A percentile compares a stretch with the other conserved stretches of the same genome.
Conservation (phyloP, 2,329 filamentous ascomycete species). For the Chaetomiaceae sp. region DNA sequence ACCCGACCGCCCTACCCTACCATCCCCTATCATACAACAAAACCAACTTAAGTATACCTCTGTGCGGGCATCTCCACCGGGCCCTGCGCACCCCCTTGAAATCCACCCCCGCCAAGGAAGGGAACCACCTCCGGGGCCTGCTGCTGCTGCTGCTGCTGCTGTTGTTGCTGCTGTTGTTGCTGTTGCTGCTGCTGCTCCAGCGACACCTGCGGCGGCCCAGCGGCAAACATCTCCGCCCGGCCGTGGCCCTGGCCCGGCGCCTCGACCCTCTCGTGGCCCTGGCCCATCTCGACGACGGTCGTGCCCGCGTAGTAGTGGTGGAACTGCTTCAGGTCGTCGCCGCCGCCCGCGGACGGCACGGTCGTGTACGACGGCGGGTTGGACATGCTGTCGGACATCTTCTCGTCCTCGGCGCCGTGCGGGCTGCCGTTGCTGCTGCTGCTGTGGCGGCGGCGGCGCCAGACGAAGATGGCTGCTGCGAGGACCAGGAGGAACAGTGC, state of each 20-base stretch:
- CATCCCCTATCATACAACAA: too few relatives aligned
- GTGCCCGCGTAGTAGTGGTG: not conserved
- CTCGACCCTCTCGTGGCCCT: not conserved
- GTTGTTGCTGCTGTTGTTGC: too few relatives aligned
- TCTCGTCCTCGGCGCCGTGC: too few relatives aligned
- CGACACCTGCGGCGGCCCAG: too few relatives aligned
- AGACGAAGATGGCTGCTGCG: constrained; percentile 13
- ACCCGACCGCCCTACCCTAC: too few relatives aligned
- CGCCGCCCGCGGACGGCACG: too few relatives aligned
- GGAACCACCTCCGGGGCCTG: too few relatives aligned
- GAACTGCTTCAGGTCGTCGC: not conserved
- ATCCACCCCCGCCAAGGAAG: too few relatives aligned
- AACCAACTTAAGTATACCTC: not conserved
- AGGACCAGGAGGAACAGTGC: constrained; percentile 10
- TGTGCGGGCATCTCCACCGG: constrained; percentile 7
- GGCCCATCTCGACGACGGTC: not conserved
- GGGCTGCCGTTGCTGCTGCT: not conserved
- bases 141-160: too few relatives aligned
- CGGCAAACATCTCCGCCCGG: not conserved
- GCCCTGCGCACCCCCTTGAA: too few relatives aligned
- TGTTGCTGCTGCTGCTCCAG: too few relatives aligned
- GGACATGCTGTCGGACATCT: not conserved
- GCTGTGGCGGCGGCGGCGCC: not conserved
- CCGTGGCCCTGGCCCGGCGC: not conserved
- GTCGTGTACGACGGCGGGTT: not conserved